phyloP scores from a whole-genome alignment of 2,329 filamentous ascomycete species.

The Purpureocillium takamizusanense region DNA sequence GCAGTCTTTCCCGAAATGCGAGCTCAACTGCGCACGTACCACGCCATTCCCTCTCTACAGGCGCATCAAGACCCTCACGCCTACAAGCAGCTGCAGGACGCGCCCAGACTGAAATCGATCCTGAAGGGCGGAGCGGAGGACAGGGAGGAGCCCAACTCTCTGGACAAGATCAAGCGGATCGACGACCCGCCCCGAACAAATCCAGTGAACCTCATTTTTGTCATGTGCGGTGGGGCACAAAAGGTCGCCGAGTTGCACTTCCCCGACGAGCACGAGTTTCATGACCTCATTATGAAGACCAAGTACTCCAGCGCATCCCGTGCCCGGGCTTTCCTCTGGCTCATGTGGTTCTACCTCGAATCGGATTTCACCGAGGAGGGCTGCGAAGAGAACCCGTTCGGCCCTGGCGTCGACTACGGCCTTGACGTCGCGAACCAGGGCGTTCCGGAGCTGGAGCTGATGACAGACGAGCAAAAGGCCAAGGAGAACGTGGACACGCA shows the following conservation, averaged over 20 bases:
- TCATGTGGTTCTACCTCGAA: constrained; percentile 99
- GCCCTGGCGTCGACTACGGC: constrained; percentile 57
- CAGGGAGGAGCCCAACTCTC: constrained; percentile 67
- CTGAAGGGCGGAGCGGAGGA: constrained; percentile 95
- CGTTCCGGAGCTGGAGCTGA: constrained; percentile 56
- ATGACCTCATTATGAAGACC: constrained; percentile 90
- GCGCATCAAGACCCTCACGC: constrained; percentile 90
- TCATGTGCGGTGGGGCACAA: constrained; percentile 80
- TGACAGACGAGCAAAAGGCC: constrained; percentile 57
- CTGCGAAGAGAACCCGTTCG: constrained; percentile 86
- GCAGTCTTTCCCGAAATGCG: constrained; percentile 98
- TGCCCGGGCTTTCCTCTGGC: constrained; percentile 84
- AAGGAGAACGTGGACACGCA: constrained; percentile 66
- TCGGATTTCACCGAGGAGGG: constrained; percentile 88
- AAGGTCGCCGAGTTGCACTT: constrained; percentile 94
- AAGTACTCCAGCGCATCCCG: constrained; percentile 74
- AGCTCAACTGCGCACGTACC: constrained; percentile 92
- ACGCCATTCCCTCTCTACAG: constrained; percentile 93
- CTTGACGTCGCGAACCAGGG: constrained; percentile 58
- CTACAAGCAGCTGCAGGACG: constrained; percentile 97
- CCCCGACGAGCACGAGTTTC: constrained; percentile 76
- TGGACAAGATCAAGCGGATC: constrained; percentile 68
- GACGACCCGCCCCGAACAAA: constrained; percentile 69
- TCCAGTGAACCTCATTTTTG: constrained; percentile 93
- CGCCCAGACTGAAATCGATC: constrained; percentile 91